Evolutionary conservation across 768 basidiomycete species (phyloP), one percentile per base, ranked within the genome.

Genomic region (Tylopilus cervinicoccineus): DNA sequence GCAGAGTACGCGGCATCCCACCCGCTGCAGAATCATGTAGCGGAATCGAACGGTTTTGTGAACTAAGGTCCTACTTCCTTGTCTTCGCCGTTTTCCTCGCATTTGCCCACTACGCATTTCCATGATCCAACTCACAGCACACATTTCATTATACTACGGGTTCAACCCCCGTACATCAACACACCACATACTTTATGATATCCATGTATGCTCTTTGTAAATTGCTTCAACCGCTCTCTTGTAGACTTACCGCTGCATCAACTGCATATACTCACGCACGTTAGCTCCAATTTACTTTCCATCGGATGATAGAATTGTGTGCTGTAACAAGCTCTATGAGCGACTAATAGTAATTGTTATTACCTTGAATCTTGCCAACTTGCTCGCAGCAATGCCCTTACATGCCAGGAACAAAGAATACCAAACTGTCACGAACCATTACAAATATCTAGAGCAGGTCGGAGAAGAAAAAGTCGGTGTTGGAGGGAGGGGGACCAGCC

Each of bases 401-500:
- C 47, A 47, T 42, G 40, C 43, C 33, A 43, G 6, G 14, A 23
- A 28, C 16, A 29, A 33, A 19, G 47, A 50, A 47, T 57, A 56
- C 58, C 20, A 22, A 40, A 9, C 38, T 19, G 11, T 12, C 19
- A 20, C 13, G 14, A 31, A 31, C 14, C 6, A 5, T 37, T 53
- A 38, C 42, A 53, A 45, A 37, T 75, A 22, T 31, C 47, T 50
- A 64, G 50, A 64, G 51, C 44, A 77, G 51, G 46, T 92, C 88
- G 6, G 89, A 86, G 64, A 90, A 93, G 73, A 87, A 92, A 69
- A 90, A 93, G 63, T 92, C 88, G 41, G 77, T 81, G 58, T 86
- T 88, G 14, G 74, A 69, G 12, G 91, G 91, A 43, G 90, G 88
- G 31, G 84, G 80, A 12, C 90, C 88, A n/a, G 86, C 76, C 39